phyloP scores from a whole-genome alignment of 2,329 filamentous ascomycete species.

The Zymoseptoria ardabiliae region DNA sequence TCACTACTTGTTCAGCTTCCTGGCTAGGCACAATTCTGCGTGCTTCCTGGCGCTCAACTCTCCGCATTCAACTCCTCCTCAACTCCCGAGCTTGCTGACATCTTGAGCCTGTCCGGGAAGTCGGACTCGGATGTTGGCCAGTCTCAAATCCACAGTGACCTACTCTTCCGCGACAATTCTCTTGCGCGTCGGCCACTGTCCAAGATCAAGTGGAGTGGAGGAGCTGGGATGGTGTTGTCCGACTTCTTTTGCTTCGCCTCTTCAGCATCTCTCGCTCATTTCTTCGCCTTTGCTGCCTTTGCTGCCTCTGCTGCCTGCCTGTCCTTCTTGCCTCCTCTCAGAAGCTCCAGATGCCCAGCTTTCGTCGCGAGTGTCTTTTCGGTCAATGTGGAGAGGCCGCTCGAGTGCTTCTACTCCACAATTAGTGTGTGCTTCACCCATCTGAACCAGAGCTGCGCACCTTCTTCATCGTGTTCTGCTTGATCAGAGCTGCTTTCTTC shows the following conservation, averaged over 20 bases:
- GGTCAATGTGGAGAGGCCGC: constrained; percentile 57
- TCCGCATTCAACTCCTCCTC: too few relatives aligned
- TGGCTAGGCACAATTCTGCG: too few relatives aligned
- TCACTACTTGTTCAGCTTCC: too few relatives aligned
- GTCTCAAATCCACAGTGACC: too few relatives aligned
- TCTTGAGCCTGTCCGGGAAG: too few relatives aligned
- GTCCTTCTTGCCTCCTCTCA: constrained; percentile 60
- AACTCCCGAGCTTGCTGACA: too few relatives aligned
- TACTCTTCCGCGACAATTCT: too few relatives aligned
- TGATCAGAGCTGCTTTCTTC: constrained; percentile 55
- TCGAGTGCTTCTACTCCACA: constrained; percentile 48
- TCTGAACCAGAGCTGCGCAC: constrained; percentile 26
- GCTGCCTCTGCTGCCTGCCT: constrained; percentile 25
- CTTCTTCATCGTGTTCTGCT: constrained; percentile 57
- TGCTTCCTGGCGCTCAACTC: too few relatives aligned
- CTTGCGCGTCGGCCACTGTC: too few relatives aligned
- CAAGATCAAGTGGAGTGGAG: too few relatives aligned
- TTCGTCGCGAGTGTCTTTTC: constrained; percentile 59
- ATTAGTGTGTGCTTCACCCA: background rate
- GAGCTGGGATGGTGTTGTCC: too few relatives aligned
- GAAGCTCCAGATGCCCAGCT: constrained; percentile 62
- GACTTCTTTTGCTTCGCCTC: background rate
- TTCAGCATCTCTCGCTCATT: constrained; percentile 1
- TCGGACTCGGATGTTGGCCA: too few relatives aligned
- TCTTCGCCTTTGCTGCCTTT: constrained; percentile 16